Conservation (phyloP, 2,329 filamentous ascomycete genomes). For the Cordyceps pruinosa region DNA sequence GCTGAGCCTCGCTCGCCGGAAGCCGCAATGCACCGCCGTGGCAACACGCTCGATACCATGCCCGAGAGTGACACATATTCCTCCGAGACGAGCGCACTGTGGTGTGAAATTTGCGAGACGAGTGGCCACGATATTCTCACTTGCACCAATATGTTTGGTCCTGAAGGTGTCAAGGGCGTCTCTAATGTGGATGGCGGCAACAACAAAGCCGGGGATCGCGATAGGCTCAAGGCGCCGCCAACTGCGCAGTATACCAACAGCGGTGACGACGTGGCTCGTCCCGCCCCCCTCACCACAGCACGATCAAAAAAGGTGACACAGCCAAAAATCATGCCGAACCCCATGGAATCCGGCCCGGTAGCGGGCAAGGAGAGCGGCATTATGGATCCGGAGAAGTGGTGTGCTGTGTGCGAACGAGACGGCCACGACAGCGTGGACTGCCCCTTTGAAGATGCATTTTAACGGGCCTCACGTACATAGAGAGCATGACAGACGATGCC, state of each 20-base stretch:
- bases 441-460: slow-evolving; percentile 79
- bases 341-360: slow-evolving; percentile 59
- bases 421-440: slow-evolving; percentile 95
- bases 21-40: slow-evolving; percentile 39
- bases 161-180: slow-evolving; percentile 29
- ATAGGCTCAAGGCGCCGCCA: slow-evolving; percentile 31
- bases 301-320: slow-evolving; percentile 36
- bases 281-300: slow-evolving; percentile 49
- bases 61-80: slow-evolving; percentile 64
- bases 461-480: slow-evolving; percentile 16
- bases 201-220: slow-evolving; percentile 29
- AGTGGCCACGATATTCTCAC: slow-evolving; percentile 88
- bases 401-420: slow-evolving; percentile 90
- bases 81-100: slow-evolving; percentile 65
- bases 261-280: slow-evolving; percentile 37
- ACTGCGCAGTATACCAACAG: slow-evolving; percentile 14
- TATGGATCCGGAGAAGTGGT: slow-evolving; percentile 87
- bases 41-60: slow-evolving; percentile 58
- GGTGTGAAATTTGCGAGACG: slow-evolving; percentile 95
- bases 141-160: slow-evolving; percentile 81
- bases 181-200: slow-evolving; percentile 23
- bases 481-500: neutral
- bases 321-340: slow-evolving; percentile 48
- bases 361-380: slow-evolving; percentile 73
- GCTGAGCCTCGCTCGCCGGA: slow-evolving; percentile 42